phyloP scores from a whole-genome alignment of 2,329 filamentous ascomycete species.

The Aspergillus sp. region DNA sequence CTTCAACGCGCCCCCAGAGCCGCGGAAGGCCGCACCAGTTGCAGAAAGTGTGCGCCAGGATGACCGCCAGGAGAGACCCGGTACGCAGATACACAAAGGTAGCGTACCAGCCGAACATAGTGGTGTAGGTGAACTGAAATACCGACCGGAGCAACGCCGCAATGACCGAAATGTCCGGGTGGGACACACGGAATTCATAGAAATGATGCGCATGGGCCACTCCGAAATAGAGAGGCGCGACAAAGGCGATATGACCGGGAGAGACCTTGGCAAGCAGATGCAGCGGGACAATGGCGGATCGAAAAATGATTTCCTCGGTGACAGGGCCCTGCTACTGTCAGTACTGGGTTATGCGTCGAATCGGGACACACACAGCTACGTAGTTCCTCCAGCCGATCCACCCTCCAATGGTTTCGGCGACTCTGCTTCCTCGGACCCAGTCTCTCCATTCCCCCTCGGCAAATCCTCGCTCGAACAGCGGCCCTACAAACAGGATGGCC shows the following conservation, averaged over 20 bases:
- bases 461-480: slow-evolving; percentile 69
- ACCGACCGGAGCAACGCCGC: slow-evolving; percentile 61
- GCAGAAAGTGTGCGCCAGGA: slow-evolving; percentile 76
- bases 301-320: slow-evolving; percentile 90
- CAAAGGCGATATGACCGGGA: slow-evolving; percentile 56
- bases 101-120: slow-evolving; percentile 85
- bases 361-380: slow-evolving; percentile 56
- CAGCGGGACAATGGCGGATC: slow-evolving; percentile 73
- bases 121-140: slow-evolving; percentile 83
- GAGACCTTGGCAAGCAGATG: slow-evolving; percentile 62
- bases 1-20: slow-evolving; percentile 68
- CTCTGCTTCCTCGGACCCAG: slow-evolving; percentile 49
- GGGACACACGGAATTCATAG: slow-evolving; percentile 80
- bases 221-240: slow-evolving; percentile 82
- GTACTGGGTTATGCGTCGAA: slow-evolving; percentile 5
- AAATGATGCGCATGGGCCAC: slow-evolving; percentile 92
- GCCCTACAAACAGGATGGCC: slow-evolving; percentile 68
- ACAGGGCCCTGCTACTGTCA: slow-evolving; percentile 56
- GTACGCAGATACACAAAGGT: slow-evolving; percentile 83
- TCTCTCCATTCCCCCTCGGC: slow-evolving; percentile 61
- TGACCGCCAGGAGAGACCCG: slow-evolving; percentile 66
- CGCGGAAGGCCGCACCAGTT: slow-evolving; percentile 86
- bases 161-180: slow-evolving; percentile 57
- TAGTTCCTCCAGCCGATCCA: slow-evolving; percentile 83
- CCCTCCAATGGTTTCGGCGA: slow-evolving; percentile 55